Evolutionary conservation across 2,329 filamentous ascomycete species (phyloP).

Genomic region (Alternaria triticina): DNA sequence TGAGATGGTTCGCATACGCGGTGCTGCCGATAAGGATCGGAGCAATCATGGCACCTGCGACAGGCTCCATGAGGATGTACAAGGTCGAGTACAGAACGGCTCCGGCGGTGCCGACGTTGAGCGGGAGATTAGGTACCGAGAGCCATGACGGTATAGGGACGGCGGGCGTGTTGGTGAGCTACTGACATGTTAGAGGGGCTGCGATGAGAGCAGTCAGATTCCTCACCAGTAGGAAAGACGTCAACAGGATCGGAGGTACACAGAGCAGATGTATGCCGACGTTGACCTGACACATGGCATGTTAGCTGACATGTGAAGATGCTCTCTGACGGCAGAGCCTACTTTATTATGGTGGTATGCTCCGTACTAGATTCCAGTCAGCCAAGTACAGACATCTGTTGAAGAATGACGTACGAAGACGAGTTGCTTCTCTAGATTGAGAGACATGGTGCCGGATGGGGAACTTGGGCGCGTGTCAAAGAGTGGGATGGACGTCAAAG

Average conservation of each 20-base stretch:
- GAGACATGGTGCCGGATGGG: constrained; percentile 54
- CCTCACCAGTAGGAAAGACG: constrained; percentile 73
- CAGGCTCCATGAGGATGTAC: constrained; percentile 92
- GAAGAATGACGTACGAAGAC: constrained; percentile 70
- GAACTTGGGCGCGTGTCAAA: constrained; percentile 35
- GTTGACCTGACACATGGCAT: constrained; percentile 64
- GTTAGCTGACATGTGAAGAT: constrained; percentile 31
- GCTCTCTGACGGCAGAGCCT: constrained; percentile 29
- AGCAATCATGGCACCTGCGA: constrained; percentile 80
- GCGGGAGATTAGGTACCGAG: constrained; percentile 63
- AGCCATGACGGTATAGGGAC: constrained; percentile 62
- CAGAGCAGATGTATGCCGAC: constrained; percentile 80
- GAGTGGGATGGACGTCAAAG: constrained; percentile 24
- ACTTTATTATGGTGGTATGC: constrained; percentile 80
- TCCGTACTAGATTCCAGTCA: constrained; percentile 68
- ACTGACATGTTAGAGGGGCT: constrained; percentile 11
- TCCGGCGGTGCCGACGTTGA: constrained; percentile 65
- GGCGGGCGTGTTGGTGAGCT: constrained; percentile 65
- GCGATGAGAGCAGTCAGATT: not conserved
- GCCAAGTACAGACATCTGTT: constrained; percentile 2
- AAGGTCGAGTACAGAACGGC: constrained; percentile 73
- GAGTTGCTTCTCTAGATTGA: constrained; percentile 82
- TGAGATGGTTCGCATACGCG: constrained; percentile 77
- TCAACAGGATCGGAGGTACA: constrained; percentile 76
- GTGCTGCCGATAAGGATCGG: constrained; percentile 77